Conservation (phyloP, 495 filamentous ascomycete genomes). For the Cercophora scortea region DNA sequence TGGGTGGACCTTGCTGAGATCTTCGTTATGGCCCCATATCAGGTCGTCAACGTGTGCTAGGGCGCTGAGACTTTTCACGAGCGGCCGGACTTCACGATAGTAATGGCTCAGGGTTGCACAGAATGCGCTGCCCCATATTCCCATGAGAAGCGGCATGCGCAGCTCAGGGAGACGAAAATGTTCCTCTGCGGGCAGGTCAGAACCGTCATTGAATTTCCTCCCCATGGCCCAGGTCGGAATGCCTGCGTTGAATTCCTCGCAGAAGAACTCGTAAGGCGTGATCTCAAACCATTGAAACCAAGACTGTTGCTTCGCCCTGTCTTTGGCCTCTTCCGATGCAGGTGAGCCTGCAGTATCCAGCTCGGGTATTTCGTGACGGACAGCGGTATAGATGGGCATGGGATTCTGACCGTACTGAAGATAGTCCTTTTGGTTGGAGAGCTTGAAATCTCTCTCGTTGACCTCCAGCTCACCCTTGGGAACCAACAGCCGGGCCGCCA, state of each 20-base stretch:
- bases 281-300: slow-evolving; percentile 99
- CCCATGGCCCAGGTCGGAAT: slow-evolving; percentile 94
- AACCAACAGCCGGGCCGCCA: slow-evolving; percentile 76
- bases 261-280: slow-evolving; percentile 93
- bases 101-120: slow-evolving; percentile 94
- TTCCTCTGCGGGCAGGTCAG: slow-evolving; percentile 45
- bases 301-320: slow-evolving; percentile 60
- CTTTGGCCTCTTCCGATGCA: slow-evolving; percentile 43
- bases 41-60: slow-evolving; percentile 76
- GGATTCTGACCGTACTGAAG: slow-evolving; percentile 70
- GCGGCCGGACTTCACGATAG: slow-evolving; percentile 81
- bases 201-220: slow-evolving; percentile 66
- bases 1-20: slow-evolving; percentile 83
- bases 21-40: slow-evolving; percentile 71
- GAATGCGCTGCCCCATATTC: slow-evolving; percentile 92
- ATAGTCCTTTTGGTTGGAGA: slow-evolving; percentile 73
- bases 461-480: slow-evolving; percentile 76
- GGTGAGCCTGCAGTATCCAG: slow-evolving; percentile 33
- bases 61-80: slow-evolving; percentile 64
- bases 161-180: slow-evolving; percentile 68
- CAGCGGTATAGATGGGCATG: slow-evolving; percentile 88
- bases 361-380: slow-evolving; percentile 90
- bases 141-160: slow-evolving; percentile 72
- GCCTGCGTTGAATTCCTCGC: slow-evolving; percentile 78
- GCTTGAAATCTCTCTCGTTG: slow-evolving; percentile 69